Evolutionary conservation across 2,329 filamentous ascomycete genomes (phyloP), one percentile per base, ranked within the genome.

Genomic region (Penicillium paneum): DNA sequence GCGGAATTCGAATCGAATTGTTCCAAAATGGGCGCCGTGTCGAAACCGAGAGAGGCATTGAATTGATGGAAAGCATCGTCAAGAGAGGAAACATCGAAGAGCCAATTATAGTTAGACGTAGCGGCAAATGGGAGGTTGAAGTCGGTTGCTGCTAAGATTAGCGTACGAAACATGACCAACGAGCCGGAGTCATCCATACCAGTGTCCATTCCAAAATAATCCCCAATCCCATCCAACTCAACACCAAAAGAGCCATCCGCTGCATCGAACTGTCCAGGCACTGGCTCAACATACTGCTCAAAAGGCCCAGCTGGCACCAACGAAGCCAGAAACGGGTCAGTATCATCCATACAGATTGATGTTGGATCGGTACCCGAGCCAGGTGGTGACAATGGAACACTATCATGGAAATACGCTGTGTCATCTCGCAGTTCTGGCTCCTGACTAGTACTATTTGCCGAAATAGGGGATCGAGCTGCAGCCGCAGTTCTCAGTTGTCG

Each of bases 61-160:
- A 66, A 57, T 32, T 69, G 64, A 34, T 64, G 51, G 19, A 69
- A 69, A 8, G 62, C 66, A 31, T 69, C 67, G 49, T 77, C 73
- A 52, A 81, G 67, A 41, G 63, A 69, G 13, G 63, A 53, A 12
- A 70, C 64, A 36, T 82, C 79, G 61, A 86, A 86, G 2, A 86
- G 65, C 83, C 83, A 86, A 54, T 82, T 83, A 63, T 86, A 86
- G 52, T 86, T 83, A 57, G 76, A 76, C 55, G 82, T 82, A 1
- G 83, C 85, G 2, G 83, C 85, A 66, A 84, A 86, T 5, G 83
- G 83, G 71, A 84, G 83, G 51, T 86, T 86, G 65, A 86, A 86
- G 0, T 83, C 84, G 62, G 79, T 83, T 29, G 83, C 83, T 65
- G 51, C 8, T 28, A 10, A 1, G 1, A n/a, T 60, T 17, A 60